phyloP scores from a whole-genome alignment of 768 basidiomycete genomes.

The Suillus placidus region DNA sequence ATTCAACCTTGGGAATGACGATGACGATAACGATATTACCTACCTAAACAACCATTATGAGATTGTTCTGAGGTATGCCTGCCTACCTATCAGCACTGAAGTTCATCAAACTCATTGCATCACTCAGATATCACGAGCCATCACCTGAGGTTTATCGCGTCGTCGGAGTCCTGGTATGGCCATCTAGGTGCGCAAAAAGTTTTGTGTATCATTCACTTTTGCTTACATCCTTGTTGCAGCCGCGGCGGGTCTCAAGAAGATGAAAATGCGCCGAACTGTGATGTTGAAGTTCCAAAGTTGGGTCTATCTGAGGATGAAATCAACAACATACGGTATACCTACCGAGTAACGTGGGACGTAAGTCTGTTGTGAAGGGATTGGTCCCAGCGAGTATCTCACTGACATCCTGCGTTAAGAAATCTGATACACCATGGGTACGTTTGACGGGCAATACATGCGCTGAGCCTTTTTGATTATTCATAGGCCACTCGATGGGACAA shows the following conservation, averaged over 20 bases:
- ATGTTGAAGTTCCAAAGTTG: slow-evolving; percentile 48
- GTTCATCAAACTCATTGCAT: slow-evolving; percentile 14
- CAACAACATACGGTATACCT: slow-evolving; percentile 81
- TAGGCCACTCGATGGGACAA: slow-evolving; percentile 97
- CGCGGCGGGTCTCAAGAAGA: slow-evolving; percentile 61
- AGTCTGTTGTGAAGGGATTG: slow-evolving; percentile 29
- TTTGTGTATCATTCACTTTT: neutral
- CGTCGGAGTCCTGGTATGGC: slow-evolving; percentile 93
- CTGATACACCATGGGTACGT: slow-evolving; percentile 79
- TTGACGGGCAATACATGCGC: neutral
- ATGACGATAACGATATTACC: slow-evolving; percentile 64
- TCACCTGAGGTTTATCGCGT: slow-evolving; percentile 75
- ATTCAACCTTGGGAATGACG: slow-evolving; percentile 85
- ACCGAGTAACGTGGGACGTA: slow-evolving; percentile 86
- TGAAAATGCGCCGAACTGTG: slow-evolving; percentile 50
- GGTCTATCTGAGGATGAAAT: slow-evolving; percentile 59
- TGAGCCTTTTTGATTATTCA: slow-evolving; percentile 16
- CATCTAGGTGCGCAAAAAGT: slow-evolving; percentile 40
- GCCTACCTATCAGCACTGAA: slow-evolving; percentile 5
- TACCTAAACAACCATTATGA: slow-evolving; percentile 93
- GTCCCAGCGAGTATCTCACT: slow-evolving; percentile 1
- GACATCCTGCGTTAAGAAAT: slow-evolving; percentile 53
- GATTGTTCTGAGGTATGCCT: slow-evolving; percentile 67
- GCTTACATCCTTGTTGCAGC: slow-evolving; percentile 39
- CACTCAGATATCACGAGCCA: slow-evolving; percentile 75